phyloP scores from a whole-genome alignment of 345 rosid genomes.

The Capsella bursapastoris region DNA sequence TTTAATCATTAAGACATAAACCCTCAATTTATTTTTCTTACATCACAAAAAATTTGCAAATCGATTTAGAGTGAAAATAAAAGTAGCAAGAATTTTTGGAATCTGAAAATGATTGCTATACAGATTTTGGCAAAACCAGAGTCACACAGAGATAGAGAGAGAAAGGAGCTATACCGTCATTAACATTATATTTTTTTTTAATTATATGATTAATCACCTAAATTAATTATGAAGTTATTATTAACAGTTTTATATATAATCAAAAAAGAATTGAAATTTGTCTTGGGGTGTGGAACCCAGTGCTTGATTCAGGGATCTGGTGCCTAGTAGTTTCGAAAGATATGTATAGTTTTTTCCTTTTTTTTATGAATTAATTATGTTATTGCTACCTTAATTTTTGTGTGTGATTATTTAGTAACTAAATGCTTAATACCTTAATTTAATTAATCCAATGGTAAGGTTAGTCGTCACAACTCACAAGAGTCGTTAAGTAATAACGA shows the following conservation, averaged over 20 bases:
- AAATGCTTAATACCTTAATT: slow-evolving; percentile 8
- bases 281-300: slow-evolving; percentile 39
- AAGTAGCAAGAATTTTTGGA: slow-evolving; percentile 40
- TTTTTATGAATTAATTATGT: slow-evolving; percentile 10
- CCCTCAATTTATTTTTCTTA: slow-evolving; percentile 9
- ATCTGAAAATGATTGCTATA: slow-evolving; percentile 45
- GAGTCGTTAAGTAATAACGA: slow-evolving; percentile 9
- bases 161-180: slow-evolving; percentile 15
- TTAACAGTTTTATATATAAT: too few relatives aligned
- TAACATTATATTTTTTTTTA: background rate
- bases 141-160: slow-evolving; percentile 11
- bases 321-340: slow-evolving; percentile 35
- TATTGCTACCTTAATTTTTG: background rate
- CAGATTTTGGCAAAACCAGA: slow-evolving; percentile 41
- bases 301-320: slow-evolving; percentile 38
- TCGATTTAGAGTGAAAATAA: slow-evolving; percentile 40
- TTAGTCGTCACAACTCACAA: background rate
- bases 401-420: background rate
- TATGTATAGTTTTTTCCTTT: background rate
- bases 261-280: background rate
- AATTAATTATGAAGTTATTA: slow-evolving; percentile 10
- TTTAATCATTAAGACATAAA: slow-evolving; percentile 20
- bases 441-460: slow-evolving; percentile 18
- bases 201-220: too few relatives aligned
- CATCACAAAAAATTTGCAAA: slow-evolving; percentile 17